Conservation (phyloP, 2,329 filamentous ascomycete genomes). For the Hymenoscyphus repandus region DNA sequence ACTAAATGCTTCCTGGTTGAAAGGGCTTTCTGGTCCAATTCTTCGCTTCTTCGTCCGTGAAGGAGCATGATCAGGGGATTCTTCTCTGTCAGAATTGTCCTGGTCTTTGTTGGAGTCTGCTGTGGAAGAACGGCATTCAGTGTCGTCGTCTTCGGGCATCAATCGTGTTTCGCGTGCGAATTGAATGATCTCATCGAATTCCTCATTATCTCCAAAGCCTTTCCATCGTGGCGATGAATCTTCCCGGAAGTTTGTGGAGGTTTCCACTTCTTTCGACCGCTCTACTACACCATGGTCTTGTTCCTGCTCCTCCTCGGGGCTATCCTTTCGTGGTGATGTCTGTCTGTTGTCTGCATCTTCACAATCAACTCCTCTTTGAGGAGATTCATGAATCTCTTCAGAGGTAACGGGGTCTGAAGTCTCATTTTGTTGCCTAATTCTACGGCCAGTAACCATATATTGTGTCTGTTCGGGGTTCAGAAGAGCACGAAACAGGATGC, state of each 20-base stretch:
- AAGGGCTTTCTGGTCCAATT: conserved; percentile 10
- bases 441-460: conserved; percentile 45
- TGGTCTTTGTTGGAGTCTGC: conserved; percentile 14
- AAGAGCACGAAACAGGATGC: conserved; percentile 52
- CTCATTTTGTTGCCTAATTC: background rate
- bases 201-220: conserved; percentile 38
- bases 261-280: conserved; percentile 43
- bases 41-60: conserved; percentile 1
- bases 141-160: conserved; percentile 48
- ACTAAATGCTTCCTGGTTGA: conserved; percentile 44
- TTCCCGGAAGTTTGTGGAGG: conserved; percentile 17
- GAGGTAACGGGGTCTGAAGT: background rate
- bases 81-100: conserved; percentile 32
- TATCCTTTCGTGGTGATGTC: no score
- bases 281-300: background rate
- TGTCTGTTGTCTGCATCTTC: no score
- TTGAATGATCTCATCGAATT: conserved; percentile 59
- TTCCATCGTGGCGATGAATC: background rate
- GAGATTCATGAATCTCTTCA: no score
- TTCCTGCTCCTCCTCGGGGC: background rate
- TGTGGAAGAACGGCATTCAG: conserved; percentile 31
- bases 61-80: conserved; percentile 2
- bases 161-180: conserved; percentile 55
- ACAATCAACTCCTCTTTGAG: no score
- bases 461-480: conserved; percentile 53